Evolutionary conservation across 306 rosid genomes (phyloP).

Genomic region (Quercus rubra): DNA sequence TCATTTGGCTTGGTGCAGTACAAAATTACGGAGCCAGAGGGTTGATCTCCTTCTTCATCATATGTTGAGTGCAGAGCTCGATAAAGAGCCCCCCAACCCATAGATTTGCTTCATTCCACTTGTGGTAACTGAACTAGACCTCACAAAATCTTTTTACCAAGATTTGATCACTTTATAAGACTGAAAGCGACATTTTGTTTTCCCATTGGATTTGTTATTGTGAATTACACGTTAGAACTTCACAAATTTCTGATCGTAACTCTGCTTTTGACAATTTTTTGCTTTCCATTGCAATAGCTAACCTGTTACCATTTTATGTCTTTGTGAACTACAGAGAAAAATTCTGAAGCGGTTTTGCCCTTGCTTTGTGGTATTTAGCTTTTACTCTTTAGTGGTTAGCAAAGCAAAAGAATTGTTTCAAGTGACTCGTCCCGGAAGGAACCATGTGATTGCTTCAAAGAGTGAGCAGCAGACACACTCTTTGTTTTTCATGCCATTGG

Average conservation of each 20-base stretch:
- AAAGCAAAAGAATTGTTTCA: not conserved
- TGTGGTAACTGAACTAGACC: not conserved
- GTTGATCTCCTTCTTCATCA: constrained; percentile 91
- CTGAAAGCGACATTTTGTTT: not conserved
- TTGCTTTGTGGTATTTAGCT: not conserved
- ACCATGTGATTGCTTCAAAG: not conserved
- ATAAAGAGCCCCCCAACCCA: constrained; percentile 41
- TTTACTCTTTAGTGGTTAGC: no score
- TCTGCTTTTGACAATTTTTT: not conserved
- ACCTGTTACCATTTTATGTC: no score
- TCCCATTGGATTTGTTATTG: not conserved
- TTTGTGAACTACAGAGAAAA: not conserved
- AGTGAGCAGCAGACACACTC: not conserved
- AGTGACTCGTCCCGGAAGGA: not conserved
- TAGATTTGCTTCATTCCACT: constrained; percentile 11
- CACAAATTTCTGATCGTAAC: not conserved
- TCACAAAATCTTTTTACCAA: not conserved
- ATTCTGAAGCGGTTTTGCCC: not conserved
- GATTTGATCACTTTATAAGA: not conserved
- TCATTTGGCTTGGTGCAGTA: constrained; percentile 50
- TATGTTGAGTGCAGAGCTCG: constrained; percentile 88
- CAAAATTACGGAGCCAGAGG: constrained; percentile 79
- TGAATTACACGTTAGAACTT: not conserved
- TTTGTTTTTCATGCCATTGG: not conserved
- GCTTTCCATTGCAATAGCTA: not conserved